These are phyloP conservation scores for Aureobasidium sp. DNA, from an alignment of 2,329 filamentous ascomycete species.

Conservation along the genomic window DNA sequence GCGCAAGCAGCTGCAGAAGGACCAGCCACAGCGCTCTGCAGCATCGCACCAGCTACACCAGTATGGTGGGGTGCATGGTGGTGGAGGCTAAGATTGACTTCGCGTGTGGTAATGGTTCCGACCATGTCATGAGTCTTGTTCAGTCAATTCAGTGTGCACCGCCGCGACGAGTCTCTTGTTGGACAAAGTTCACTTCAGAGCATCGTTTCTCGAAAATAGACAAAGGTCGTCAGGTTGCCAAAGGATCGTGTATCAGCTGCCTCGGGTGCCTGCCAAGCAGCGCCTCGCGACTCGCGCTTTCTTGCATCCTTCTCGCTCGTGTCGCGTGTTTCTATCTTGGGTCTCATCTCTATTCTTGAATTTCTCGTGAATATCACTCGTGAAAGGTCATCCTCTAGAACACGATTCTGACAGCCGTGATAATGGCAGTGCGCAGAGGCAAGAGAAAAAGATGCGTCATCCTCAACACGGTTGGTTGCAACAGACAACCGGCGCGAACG, in stretches of 20 bases:
- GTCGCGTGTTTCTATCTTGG: conserved; percentile 3
- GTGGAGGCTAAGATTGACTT: not conserved
- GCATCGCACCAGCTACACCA: not conserved
- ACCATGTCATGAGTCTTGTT: not conserved
- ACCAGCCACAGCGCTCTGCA: not conserved
- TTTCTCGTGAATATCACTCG: not conserved
- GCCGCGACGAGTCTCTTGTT: not conserved
- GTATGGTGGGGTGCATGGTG: not conserved
- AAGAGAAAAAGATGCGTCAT: not conserved
- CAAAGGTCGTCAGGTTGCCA: not conserved
- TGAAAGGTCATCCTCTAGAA: not conserved
- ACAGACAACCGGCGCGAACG: conserved; percentile 4
- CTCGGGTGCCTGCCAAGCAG: not conserved
- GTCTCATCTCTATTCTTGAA: not conserved
- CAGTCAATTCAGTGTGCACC: not conserved
- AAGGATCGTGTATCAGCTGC: not conserved
- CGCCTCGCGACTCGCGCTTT: not conserved
- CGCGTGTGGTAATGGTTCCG: not conserved
- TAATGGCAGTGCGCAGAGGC: not conserved
- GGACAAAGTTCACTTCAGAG: not conserved
- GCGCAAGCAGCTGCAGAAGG: not conserved
- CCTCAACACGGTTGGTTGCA: not conserved
- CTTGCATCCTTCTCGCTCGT: not conserved
- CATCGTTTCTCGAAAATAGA: not conserved
- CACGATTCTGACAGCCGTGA: not conserved